Percentiles rank a stretch among this genome's conserved stretches.
phyloP scores from a whole-genome alignment of 2,329 filamentous ascomycete genomes.

The Lasiodiplodia sp. region DNA sequence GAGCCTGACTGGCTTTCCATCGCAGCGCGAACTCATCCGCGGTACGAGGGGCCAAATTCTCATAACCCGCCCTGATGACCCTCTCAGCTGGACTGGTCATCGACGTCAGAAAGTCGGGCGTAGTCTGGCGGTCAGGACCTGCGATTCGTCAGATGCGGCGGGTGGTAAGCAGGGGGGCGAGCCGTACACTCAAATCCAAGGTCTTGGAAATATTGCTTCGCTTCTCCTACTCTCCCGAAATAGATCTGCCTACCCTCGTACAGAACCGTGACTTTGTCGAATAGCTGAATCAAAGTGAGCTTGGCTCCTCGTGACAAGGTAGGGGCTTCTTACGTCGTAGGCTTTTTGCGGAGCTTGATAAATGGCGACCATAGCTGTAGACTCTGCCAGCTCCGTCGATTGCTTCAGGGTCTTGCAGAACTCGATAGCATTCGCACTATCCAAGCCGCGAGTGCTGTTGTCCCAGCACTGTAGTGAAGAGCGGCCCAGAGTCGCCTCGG shows the following conservation, averaged over 20 bases:
- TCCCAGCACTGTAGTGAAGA: constrained; percentile 72
- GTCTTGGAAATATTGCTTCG: constrained; percentile 70
- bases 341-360: constrained; percentile 73
- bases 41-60: constrained; percentile 48
- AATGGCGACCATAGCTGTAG: constrained; percentile 70
- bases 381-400: constrained; percentile 65
- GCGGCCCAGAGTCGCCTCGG: constrained; percentile 72
- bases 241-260: constrained; percentile 73
- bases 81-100: constrained; percentile 61
- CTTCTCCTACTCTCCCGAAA: constrained; percentile 67
- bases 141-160: too few species aligned
- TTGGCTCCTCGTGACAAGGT: too few species aligned
- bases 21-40: constrained; percentile 50
- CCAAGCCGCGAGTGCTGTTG: constrained; percentile 73
- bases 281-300: constrained; percentile 37
- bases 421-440: constrained; percentile 74
- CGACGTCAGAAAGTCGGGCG: constrained; percentile 76
- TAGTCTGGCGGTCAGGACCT: constrained; percentile 67
- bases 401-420: constrained; percentile 71
- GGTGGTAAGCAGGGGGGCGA: too few species aligned
- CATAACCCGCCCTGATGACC: constrained; percentile 47
- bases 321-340: constrained; percentile 59
- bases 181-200: constrained; percentile 69
- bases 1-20: constrained; percentile 60
- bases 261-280: constrained; percentile 71